phyloP scores from a whole-genome alignment of 176 grass and related monocot species.

The Carex littledalei region DNA sequence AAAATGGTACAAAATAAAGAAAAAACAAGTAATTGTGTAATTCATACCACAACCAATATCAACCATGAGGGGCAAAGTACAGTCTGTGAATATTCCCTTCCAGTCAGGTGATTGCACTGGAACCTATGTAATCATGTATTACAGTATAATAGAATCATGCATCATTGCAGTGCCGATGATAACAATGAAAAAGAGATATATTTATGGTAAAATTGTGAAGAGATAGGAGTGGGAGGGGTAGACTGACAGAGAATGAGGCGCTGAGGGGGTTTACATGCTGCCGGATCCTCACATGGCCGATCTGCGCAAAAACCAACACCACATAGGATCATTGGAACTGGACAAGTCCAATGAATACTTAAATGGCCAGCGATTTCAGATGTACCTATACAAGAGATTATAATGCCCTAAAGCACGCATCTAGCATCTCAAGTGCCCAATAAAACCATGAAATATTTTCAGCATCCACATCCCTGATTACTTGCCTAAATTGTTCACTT shows the following conservation, averaged over 20 bases:
- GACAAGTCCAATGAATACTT: background rate
- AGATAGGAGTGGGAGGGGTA: background rate
- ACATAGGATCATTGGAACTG: background rate
- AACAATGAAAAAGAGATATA: background rate
- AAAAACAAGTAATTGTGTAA: background rate
- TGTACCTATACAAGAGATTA: background rate
- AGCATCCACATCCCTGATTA: background rate
- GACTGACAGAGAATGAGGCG: constrained; percentile 58
- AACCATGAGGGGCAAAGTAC: constrained; percentile 72
- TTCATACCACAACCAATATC: constrained; percentile 80
- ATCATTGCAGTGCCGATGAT: background rate
- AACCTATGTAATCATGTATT: constrained; percentile 25
- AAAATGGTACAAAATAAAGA: background rate
- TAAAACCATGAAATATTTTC: background rate
- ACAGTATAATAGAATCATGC: background rate
- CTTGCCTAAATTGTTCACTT: background rate
- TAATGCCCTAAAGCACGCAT: background rate
- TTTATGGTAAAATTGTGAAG: background rate
- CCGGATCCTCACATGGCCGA: constrained; percentile 79
- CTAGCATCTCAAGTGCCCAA: background rate
- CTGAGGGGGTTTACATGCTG: constrained; percentile 99
- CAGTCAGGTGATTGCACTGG: constrained; percentile 62
- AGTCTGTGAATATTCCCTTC: constrained; percentile 58
- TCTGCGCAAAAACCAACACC: constrained; percentile 27
- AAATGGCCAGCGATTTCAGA: background rate